Evolutionary conservation across 129 eudicot species (phyloP), one percentile per base, ranked within the genome.

Genomic region (Centella asiatica): DNA sequence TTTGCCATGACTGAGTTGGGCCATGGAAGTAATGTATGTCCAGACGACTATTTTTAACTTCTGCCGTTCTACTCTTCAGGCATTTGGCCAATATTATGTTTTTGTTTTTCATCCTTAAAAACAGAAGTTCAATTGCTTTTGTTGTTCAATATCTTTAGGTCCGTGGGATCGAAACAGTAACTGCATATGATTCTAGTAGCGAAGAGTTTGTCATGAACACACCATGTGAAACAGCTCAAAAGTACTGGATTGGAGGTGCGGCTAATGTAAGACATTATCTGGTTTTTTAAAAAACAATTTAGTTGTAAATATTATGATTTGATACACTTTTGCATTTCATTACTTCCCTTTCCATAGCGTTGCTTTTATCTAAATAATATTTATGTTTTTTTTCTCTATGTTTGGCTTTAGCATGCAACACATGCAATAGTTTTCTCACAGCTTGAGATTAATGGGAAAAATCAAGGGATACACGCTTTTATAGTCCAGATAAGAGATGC

Each of bases 191-290:
- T 74, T 69, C 94, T 50, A 90, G 70, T 14, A 70, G 85, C 2
- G 83, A 63, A 46, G 97, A 86, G 71, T 90, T 90, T 77, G 60
- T 86, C 57, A 75, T 90, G 29, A 86, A 72, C 68, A 90, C 97
- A 56, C 97, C 94, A 5, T 86, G 90, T 64, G 97, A 90, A 84
- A 83, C 97, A 42, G 97, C 97, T 74, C 97, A 90, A 47, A 90
- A 90, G 81, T 90, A 90, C 70, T 90, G 95, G 97, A 90, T 86
- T 55, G 95, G 97, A 53, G 97, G 97, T 74, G 95, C 95, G 73
- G 97, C 90, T 47, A 83, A 86, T 44, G 95, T 86, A 73, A 73
- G 73, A 57, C 9, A 33, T 23, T 4, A 54, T 49, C 23, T 20
- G 37, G 44, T 23, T n/a, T 20, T 22, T 2, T 4, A n/a, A n/a